Evolutionary conservation across 2,329 filamentous ascomycete species (phyloP), one percentile per base, ranked within the genome.

Genomic region (Alternaria panax): DNA sequence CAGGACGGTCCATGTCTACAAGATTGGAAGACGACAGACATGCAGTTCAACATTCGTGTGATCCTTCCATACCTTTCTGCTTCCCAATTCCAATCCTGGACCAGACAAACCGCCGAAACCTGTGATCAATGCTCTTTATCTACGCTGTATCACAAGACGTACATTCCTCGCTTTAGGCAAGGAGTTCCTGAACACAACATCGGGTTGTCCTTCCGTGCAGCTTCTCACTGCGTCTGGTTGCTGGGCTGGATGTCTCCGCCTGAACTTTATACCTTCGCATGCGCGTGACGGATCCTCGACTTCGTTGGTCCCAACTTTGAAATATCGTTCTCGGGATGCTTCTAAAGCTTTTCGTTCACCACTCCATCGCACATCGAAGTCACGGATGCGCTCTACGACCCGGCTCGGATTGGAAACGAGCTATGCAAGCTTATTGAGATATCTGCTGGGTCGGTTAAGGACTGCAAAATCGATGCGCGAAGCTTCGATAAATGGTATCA

Each of bases 171-270:
- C 27, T 24, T 16, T 53, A 6, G 62, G 64, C 18, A n/a, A 42
- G 5, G 41, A 38, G 16, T 64, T 60, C 14, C 30, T 38, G 2
- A 61, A 41, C 40, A 32, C 20, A 7, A 54, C 58, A 3, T 59
- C 54, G 4, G 40, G 51, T 11, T 63, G 51, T 22, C 45, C 57
- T 14, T 54, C 53, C 30, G 42, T 60, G 8, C 54, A 60, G 16
- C 54, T 67, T 11, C 22, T 58, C 7, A 47, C 47, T 12, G n/a
- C 7, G 8, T 46, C 54, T 8, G 51, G 48, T 5, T 16, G n/a
- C 14, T 68, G 64, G 65, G 59, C 59, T 8, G 64, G 65, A 12
- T 38, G 60, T 6, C 32, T 68, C n/a, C 59, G 64, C 22, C 48
- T 66, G 0, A 59, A 64, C 41, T 45, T 45, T 22, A 28, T 51